Conservation (phyloP, 2,329 filamentous ascomycete species). For the Arthroderma sp. region DNA sequence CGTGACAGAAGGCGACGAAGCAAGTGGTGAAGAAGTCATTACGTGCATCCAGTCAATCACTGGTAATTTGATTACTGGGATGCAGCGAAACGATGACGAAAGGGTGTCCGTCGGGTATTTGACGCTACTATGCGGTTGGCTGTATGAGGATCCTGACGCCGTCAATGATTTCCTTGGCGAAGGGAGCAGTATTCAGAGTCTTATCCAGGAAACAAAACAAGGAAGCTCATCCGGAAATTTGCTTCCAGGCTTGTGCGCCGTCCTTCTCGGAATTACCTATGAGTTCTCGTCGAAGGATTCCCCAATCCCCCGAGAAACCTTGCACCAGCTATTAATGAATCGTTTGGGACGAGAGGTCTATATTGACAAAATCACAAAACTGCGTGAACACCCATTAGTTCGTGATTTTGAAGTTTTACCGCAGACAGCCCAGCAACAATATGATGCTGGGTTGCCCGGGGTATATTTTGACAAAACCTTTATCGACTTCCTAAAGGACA, state of each 20-base stretch:
- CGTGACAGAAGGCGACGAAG: constrained; percentile 78
- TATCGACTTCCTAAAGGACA: constrained; percentile 90
- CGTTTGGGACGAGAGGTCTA: constrained; percentile 78
- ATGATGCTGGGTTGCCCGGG: constrained; percentile 51
- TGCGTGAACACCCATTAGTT: constrained; percentile 65
- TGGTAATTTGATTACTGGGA: constrained; percentile 67
- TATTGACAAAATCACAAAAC: constrained; percentile 62
- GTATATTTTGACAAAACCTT: constrained; percentile 79
- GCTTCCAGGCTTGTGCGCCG: constrained; percentile 68
- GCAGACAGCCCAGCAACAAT: constrained; percentile 46
- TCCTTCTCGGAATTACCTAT: constrained; percentile 77
- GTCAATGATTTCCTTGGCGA: constrained; percentile 89
- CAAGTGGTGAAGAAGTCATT: constrained; percentile 83
- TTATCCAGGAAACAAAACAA: constrained; percentile 62
- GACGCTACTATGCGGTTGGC: constrained; percentile 77
- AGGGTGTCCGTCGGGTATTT: constrained; percentile 72
- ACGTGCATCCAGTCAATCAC: constrained; percentile 83
- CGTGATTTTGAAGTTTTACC: constrained; percentile 82
- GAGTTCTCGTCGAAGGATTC: constrained; percentile 98
- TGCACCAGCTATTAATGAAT: constrained; percentile 65
- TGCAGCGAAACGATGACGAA: constrained; percentile 64
- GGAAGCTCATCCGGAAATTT: constrained; percentile 48
- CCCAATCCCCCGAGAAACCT: constrained; percentile 64
- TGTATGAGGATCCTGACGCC: constrained; percentile 82
- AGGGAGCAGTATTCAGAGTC: constrained; percentile 77